phyloP scores from a whole-genome alignment of 768 basidiomycete genomes.

The Kwoniella sp. region DNA sequence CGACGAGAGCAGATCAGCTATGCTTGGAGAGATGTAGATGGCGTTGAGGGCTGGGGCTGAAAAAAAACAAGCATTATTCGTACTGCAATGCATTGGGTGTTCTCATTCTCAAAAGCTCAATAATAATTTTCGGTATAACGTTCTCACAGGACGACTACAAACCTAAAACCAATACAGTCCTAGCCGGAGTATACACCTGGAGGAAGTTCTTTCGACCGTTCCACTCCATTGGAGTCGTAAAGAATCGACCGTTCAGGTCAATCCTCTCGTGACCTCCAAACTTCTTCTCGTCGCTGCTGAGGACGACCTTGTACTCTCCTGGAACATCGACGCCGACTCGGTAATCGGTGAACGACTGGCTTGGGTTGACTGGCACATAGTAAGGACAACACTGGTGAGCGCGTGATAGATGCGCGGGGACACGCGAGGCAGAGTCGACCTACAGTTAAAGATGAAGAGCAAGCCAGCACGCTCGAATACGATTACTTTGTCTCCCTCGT shows the following conservation, averaged over 20 bases:
- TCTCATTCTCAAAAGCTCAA: neutral
- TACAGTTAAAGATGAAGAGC: constrained; percentile 90
- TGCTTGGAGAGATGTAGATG: no score
- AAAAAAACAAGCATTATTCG: no score
- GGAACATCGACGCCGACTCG: constrained; percentile 82
- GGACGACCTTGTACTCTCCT: constrained; percentile 79
- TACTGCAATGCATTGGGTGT: neutral
- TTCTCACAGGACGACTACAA: constrained; percentile 1
- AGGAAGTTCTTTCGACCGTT: constrained; percentile 86
- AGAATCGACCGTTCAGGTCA: constrained; percentile 64
- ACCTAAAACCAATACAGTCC: constrained; percentile 51
- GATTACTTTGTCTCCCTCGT: constrained; percentile 88
- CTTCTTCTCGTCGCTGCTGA: constrained; percentile 79
- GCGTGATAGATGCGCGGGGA: no score
- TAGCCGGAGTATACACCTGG: constrained; percentile 48
- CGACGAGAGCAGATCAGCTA: no score
- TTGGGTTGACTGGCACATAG: constrained; percentile 79
- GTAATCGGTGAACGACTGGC: constrained; percentile 88
- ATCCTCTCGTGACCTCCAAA: constrained; percentile 91
- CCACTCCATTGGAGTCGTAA: constrained; percentile 87
- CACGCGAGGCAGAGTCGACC: constrained; percentile 13
- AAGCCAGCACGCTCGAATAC: constrained; percentile 92
- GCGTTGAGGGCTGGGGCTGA: no score
- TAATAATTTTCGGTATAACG: neutral
- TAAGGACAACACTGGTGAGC: no score